Conservation (phyloP, 768 basidiomycete species). For the Sarcodon sp. region DNA sequence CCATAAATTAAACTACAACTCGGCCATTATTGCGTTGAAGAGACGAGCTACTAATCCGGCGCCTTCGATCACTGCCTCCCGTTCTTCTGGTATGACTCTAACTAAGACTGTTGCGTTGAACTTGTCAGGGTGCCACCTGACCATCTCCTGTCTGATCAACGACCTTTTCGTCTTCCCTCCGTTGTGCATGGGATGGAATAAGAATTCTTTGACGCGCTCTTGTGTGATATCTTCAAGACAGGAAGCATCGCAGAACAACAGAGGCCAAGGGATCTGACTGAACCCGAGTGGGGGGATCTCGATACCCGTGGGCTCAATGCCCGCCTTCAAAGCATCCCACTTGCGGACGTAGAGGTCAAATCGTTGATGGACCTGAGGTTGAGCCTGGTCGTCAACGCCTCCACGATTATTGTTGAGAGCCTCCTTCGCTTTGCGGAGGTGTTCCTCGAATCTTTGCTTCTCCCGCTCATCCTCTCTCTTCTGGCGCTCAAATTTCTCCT, state of each 20-base stretch:
- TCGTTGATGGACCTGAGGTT: background rate
- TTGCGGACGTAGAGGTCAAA: conserved; percentile 7
- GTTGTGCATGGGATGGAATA: conserved; percentile 20
- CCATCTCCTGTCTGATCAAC: conserved; percentile 27
- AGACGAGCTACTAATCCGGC: conserved; percentile 27
- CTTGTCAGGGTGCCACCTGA: conserved; percentile 46
- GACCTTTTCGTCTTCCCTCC: conserved; percentile 19
- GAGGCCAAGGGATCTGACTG: conserved; percentile 30
- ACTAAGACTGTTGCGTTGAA: conserved; percentile 24
- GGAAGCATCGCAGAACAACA: conserved; percentile 11
- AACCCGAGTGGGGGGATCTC: conserved; percentile 10
- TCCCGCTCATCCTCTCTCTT: background rate
- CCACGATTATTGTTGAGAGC: background rate
- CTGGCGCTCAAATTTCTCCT: background rate
- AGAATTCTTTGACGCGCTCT: conserved; percentile 21
- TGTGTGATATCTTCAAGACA: conserved; percentile 21
- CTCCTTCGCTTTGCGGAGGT: background rate
- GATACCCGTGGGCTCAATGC: background rate
- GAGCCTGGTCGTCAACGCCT: background rate
- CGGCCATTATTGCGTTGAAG: conserved; percentile 21
- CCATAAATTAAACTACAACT: background rate
- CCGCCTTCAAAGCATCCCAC: conserved; percentile 5
- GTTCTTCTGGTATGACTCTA: conserved; percentile 21
- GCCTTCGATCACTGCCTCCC: conserved; percentile 19
- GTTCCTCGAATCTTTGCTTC: background rate